Evolutionary conservation across 1,139 yeast genomes (phyloP).

Genomic region (Diutina pseudorugosa): DNA sequence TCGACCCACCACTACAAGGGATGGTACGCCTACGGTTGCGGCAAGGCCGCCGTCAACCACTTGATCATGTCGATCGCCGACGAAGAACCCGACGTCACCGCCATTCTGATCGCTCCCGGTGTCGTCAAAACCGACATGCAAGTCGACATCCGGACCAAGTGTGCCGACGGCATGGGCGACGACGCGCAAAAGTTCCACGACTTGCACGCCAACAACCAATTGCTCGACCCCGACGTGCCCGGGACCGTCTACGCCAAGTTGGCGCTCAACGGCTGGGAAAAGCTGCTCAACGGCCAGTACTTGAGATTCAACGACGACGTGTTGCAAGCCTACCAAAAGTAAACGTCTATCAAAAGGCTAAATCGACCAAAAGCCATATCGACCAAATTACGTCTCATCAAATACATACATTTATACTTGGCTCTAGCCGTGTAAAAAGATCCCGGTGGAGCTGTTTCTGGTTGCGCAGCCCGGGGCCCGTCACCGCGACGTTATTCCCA

Average conservation of each 20-base stretch:
- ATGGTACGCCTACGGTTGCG: conserved; percentile 85
- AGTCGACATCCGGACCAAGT: conserved; percentile 49
- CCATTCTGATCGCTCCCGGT: conserved; percentile 81
- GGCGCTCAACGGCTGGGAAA: conserved; percentile 45
- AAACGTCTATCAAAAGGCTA: too few relatives aligned
- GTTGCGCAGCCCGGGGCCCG: background rate
- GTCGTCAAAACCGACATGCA: conserved; percentile 90
- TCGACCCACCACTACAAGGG: conserved; percentile 47
- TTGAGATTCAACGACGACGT: conserved; percentile 44
- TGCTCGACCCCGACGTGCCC: conserved; percentile 45
- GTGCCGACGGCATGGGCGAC: conserved; percentile 44
- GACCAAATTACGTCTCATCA: too few relatives aligned
- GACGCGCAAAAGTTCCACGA: conserved; percentile 47
- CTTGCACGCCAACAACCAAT: conserved; percentile 39
- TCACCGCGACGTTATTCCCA: background rate
- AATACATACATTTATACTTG: too few relatives aligned
- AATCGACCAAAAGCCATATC: too few relatives aligned
- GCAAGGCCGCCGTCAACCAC: conserved; percentile 84
- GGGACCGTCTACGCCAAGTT: conserved; percentile 56
- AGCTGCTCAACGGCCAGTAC: conserved; percentile 48
- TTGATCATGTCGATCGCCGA: conserved; percentile 51
- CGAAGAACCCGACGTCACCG: conserved; percentile 49
- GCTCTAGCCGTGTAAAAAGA: too few relatives aligned
- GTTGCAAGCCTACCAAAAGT: conserved; percentile 9
- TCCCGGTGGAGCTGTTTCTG: too few relatives aligned